Base-by-base conservation (phyloP, 2,329 filamentous ascomycete genomes). In the Aspergillus felis region DNA sequence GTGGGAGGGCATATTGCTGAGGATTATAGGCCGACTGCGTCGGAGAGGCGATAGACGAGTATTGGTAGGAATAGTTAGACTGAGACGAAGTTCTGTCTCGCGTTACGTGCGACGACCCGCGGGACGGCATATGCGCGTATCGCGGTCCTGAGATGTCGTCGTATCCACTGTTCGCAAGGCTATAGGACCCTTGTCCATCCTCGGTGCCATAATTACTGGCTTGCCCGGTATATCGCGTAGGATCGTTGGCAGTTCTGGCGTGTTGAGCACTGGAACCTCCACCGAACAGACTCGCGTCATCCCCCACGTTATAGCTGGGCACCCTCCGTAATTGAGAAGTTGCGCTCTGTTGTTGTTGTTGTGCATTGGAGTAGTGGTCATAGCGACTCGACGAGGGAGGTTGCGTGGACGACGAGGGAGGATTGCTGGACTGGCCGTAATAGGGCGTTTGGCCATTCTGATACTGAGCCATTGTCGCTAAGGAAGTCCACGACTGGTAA, bases 251-350 rank as follows among this genome's bases (percentile, higher is more conserved):
- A 57, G 74, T 71, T 56, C 67, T 67, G 17, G 67, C 42, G 44
- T 65, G 64, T 49, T 67, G 63, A 29, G 64, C 64, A 47, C 65
- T 64, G 9, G 68, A 53, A 9, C 69, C 55, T 57, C 76, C 74
- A 57, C 32, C 14, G 14, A 77, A 76, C 55, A 86, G 84, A 51
- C 78, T 75, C 50, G 81, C 78, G 71, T 93, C 89, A 72, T 94
- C 90, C 62, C 88, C 89, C 64, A 82, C 85, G 72, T 91, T 87
- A 78, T 90, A 92, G 78, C 88, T 93, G 51, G 84, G 82, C 62
- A 85, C 82, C 63, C 89, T 81, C 58, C 76, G 76, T 61, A 79
- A 71, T 57, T 72, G 71, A 51, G 75, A 72, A 54, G 68, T 74
- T 51, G 74, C 69, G 61, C 75, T 72, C 57, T 76, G 78, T 46